These are phyloP conservation scores for Pseudopithomyces chartarum DNA, from an alignment of 2,329 filamentous ascomycete genomes.

Conservation along the genomic window DNA sequence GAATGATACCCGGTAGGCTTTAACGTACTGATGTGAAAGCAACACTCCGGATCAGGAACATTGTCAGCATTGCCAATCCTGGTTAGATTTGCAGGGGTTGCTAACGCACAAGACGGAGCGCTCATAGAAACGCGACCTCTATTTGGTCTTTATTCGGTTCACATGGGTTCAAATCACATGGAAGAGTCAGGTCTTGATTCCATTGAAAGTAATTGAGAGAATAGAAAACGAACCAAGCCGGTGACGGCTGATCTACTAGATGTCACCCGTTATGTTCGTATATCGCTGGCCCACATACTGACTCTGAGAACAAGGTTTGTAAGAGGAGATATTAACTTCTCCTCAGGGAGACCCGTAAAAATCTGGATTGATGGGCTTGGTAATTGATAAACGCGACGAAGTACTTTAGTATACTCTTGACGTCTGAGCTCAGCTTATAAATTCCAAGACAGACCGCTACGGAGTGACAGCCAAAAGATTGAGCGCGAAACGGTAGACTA, in stretches of 20 bases:
- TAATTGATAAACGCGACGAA: constrained; percentile 44
- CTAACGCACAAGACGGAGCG: constrained; percentile 53
- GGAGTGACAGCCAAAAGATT: constrained; percentile 15
- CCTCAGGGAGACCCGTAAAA: constrained; percentile 38
- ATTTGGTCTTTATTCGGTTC: constrained; percentile 52
- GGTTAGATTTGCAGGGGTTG: constrained; percentile 48
- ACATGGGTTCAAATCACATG: constrained; percentile 50
- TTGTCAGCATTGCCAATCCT: constrained; percentile 47
- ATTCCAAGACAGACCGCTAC: constrained; percentile 35
- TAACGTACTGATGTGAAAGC: constrained; percentile 39
- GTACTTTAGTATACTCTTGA: constrained; percentile 42
- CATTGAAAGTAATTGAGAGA: constrained; percentile 44
- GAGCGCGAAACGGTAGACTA: background rate
- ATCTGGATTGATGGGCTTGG: constrained; percentile 46
- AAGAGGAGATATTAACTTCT: constrained; percentile 42
- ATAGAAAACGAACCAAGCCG: constrained; percentile 40
- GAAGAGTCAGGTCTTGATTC: constrained; percentile 50
- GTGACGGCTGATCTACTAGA: constrained; percentile 44
- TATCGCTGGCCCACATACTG: constrained; percentile 42
- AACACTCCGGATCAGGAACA: constrained; percentile 44
- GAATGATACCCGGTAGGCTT: constrained; percentile 45
- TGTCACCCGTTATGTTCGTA: constrained; percentile 44
- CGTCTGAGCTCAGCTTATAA: constrained; percentile 33
- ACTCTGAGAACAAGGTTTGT: constrained; percentile 41
- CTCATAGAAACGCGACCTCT: constrained; percentile 54